Conservation (phyloP, 352 stramenopile genomes). For the Globisporangium nodosum region DNA sequence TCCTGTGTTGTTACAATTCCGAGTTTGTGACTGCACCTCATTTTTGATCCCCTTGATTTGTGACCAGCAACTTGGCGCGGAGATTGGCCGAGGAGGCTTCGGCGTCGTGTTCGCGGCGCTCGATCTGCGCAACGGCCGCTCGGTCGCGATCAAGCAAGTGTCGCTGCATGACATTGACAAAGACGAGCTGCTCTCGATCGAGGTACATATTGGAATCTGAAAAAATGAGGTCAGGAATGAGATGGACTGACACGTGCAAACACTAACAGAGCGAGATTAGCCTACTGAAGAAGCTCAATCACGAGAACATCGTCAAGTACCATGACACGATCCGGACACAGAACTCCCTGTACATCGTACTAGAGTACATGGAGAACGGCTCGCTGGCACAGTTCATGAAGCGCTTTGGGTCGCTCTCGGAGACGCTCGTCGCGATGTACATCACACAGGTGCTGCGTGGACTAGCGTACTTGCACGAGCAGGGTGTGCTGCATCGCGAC, state of each 20-base stretch:
- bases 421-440: constrained; percentile 90
- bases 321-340: constrained; percentile 91
- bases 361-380: constrained; percentile 94
- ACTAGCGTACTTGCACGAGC: constrained; percentile 88
- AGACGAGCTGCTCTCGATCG: constrained; percentile 76
- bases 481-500: constrained; percentile 91
- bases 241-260: background rate
- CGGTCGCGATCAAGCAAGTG: constrained; percentile 86
- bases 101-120: constrained; percentile 87
- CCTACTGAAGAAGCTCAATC: constrained; percentile 90
- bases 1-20: background rate
- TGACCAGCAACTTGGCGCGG: constrained; percentile 80
- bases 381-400: constrained; percentile 91
- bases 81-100: constrained; percentile 91
- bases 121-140: constrained; percentile 75
- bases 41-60: background rate
- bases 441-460: constrained; percentile 90
- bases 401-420: constrained; percentile 89
- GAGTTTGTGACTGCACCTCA: background rate
- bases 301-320: constrained; percentile 96
- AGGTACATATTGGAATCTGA: constrained; percentile 22
- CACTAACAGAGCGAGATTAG: constrained; percentile 78
- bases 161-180: constrained; percentile 81
- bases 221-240: background rate
- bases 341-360: constrained; percentile 76